phyloP scores from a whole-genome alignment of 2,329 filamentous ascomycete genomes.

The Botryotinia narcissicola region DNA sequence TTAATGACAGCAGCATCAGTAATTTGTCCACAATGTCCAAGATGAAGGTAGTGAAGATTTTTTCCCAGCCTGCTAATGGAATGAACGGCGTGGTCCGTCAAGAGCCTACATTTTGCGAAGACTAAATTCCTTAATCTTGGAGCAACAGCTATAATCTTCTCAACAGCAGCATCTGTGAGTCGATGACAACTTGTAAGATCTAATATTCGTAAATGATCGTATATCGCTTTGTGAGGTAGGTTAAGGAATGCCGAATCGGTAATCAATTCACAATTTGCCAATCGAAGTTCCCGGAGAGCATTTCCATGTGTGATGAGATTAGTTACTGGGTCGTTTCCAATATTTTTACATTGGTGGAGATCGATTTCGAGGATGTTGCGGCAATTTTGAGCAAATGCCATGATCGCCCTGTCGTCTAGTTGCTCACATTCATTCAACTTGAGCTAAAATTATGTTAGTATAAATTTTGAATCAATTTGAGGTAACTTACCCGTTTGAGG shows the following conservation, averaged over 20 bases:
- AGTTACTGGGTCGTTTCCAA: slow-evolving; percentile 82
- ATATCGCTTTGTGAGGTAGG: slow-evolving; percentile 65
- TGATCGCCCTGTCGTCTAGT: slow-evolving; percentile 75
- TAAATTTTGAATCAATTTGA: neutral
- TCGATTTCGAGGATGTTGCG: slow-evolving; percentile 96
- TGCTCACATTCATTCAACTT: slow-evolving; percentile 94
- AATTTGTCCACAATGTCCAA: slow-evolving; percentile 89
- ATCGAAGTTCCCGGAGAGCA: slow-evolving; percentile 83
- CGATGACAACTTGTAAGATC: slow-evolving; percentile 87
- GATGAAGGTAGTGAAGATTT: slow-evolving; percentile 93
- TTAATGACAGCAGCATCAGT: slow-evolving; percentile 85
- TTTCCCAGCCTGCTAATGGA: slow-evolving; percentile 89
- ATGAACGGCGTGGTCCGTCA: slow-evolving; percentile 84
- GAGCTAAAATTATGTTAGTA: slow-evolving; percentile 52
- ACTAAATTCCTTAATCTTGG: slow-evolving; percentile 90
- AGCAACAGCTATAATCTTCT: slow-evolving; percentile 81
- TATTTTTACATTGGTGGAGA: slow-evolving; percentile 76
- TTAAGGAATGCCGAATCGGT: slow-evolving; percentile 85
- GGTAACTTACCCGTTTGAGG: slow-evolving; percentile 71
- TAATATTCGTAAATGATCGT: slow-evolving; percentile 87
- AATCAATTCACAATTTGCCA: slow-evolving; percentile 81
- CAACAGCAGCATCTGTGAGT: slow-evolving; percentile 81
- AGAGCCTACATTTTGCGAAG: slow-evolving; percentile 87
- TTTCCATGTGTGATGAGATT: slow-evolving; percentile 74
- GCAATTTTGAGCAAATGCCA: slow-evolving; percentile 84